Percentiles rank a stretch among this genome's conserved stretches.
Evolutionary conservation across 352 stramenopile species (phyloP).

Genomic region (Pythium sukuiense): DNA sequence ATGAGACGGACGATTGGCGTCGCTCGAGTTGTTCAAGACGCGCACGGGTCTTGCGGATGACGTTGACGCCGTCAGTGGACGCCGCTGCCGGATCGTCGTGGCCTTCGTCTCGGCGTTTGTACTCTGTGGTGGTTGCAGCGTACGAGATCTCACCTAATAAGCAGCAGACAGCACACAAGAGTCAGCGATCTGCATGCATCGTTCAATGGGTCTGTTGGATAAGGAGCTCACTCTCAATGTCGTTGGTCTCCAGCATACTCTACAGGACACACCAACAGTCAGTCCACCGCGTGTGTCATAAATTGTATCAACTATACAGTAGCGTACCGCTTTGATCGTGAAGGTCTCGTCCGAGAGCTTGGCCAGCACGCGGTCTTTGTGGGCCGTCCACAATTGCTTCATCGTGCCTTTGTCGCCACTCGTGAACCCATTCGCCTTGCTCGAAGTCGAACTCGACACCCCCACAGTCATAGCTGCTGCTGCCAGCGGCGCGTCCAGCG

Average conservation of each 20-base stretch:
- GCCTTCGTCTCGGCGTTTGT: constrained; percentile 33
- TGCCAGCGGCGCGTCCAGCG: not conserved
- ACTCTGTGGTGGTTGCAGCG: constrained; percentile 33
- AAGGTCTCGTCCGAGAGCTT: constrained; percentile 69
- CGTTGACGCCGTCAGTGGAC: constrained; percentile 32
- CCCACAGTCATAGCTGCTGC: not conserved
- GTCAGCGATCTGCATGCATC: not conserved
- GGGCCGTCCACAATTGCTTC: constrained; percentile 62
- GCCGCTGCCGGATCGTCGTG: constrained; percentile 9
- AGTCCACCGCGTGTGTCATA: not conserved
- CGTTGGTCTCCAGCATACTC: constrained; percentile 75
- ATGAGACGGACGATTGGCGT: constrained; percentile 14
- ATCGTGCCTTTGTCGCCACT: constrained; percentile 30
- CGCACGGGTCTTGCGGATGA: constrained; percentile 69
- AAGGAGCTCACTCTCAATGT: constrained; percentile 49
- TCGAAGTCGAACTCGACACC: not conserved
- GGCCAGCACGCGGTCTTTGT: constrained; percentile 66
- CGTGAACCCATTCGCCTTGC: not conserved
- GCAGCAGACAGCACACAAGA: not conserved
- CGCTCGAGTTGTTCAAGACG: constrained; percentile 67
- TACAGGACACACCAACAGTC: constrained; percentile 14
- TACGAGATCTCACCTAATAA: constrained; percentile 44
- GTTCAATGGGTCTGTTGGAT: not conserved
- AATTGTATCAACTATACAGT: not conserved
- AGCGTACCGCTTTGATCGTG: constrained; percentile 66